Evolutionary conservation across 2,329 filamentous ascomycete species (phyloP), one percentile per base, ranked within the genome.

Genomic region (Beauveria rudraprayagi): DNA sequence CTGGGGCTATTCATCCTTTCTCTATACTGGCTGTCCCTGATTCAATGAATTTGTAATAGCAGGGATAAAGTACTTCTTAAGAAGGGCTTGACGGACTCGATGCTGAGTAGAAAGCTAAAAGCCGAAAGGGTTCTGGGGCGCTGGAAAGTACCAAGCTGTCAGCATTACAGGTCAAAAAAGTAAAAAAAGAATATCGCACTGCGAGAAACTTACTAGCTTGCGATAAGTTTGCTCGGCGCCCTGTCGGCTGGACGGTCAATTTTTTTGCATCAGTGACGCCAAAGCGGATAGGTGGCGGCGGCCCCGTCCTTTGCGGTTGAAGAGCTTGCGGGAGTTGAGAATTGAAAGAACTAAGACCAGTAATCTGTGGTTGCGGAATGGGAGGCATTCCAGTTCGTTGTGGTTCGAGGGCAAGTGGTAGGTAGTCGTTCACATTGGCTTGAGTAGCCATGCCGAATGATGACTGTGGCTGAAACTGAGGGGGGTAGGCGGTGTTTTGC

Each of bases 211-310:
- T 87, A 97, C 93, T 99, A 70, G 94, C 94, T 85, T 95, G 90
- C 57, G 90, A 83, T 67, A 99, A 81, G 73, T 97, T 97, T 61
- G 94, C 94, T 78, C 90, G 86, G 68, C 89, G 81, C 65, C 94
- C 94, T 7, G 94, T 99, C 30, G 91, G 83, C 77, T 97, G 94
- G 34, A 92, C 86, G 63, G 84, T 81, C 68, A 97, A 77, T 73
- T 90, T 94, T 75, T 92, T 91, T 34, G 85, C 78, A 54, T 86
- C 84, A 61, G 84, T 81, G 41, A 96, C 87, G 44, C 94, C 94
- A 72, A 99, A 99, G 63, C 91, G 85, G 19, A 99, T 88, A 26
- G 91, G 86, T 51, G 94, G 94, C 22, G 93, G 80, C 7, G 94
- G 94, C 1, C 79, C 81, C 43, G 78, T 84, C 66, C 78, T 75